Evolutionary conservation across 495 filamentous ascomycete genomes (phyloP).

Genomic region (Penicillium silybi): DNA sequence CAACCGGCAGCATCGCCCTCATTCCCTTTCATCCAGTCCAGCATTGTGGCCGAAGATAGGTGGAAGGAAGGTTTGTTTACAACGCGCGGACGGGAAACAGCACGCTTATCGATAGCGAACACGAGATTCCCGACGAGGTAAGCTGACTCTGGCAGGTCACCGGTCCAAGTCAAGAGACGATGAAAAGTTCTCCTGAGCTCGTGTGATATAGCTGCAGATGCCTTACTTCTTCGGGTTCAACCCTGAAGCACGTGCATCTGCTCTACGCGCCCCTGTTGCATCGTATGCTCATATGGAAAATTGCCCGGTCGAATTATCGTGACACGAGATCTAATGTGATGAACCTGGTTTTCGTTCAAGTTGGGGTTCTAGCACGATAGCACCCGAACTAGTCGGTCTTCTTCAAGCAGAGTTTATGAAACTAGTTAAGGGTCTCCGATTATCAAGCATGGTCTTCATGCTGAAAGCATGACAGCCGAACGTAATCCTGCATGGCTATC

Average conservation of each 20-base stretch:
- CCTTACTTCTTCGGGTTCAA: neutral
- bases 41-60: slow-evolving; percentile 36
- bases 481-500: too few relatives aligned
- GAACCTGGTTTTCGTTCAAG: too few relatives aligned
- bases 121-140: neutral
- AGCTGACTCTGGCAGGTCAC: neutral
- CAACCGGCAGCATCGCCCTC: slow-evolving; percentile 33
- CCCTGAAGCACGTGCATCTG: neutral
- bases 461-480: too few relatives aligned
- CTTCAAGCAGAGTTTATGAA: too few relatives aligned
- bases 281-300: neutral
- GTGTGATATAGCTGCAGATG: neutral
- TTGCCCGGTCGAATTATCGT: too few relatives aligned
- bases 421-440: too few relatives aligned
- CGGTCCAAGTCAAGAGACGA: neutral
- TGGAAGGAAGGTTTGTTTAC: slow-evolving; percentile 17
- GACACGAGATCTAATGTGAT: too few relatives aligned
- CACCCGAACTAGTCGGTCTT: too few relatives aligned
- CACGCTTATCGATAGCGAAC: slow-evolving; percentile 20
- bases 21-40: slow-evolving; percentile 51
- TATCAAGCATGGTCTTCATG: too few relatives aligned
- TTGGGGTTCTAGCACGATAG: too few relatives aligned
- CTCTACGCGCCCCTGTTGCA: neutral
- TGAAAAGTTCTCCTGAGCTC: neutral
- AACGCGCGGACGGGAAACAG: slow-evolving; percentile 18